Conservation (phyloP, 202 grass and related monocot species). For the Schoenoplectus triqueter region DNA sequence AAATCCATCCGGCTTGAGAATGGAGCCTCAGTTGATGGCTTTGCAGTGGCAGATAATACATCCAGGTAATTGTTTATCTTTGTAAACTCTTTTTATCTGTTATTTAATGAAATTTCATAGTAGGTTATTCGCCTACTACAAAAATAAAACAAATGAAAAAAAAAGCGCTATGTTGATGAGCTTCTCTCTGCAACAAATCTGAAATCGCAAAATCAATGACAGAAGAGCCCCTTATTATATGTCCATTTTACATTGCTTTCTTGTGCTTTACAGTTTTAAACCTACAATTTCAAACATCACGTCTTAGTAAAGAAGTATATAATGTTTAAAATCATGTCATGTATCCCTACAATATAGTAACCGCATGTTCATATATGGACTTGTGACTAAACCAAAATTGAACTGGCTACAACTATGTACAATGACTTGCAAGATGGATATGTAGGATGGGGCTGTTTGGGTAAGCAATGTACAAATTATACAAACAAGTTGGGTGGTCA, state of each 20-base stretch:
- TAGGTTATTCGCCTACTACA: background rate
- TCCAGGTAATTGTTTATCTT: background rate
- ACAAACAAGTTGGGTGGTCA: background rate
- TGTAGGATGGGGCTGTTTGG: too few relatives aligned
- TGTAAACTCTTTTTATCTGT: too few relatives aligned
- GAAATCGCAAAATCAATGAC: background rate
- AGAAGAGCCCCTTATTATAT: background rate
- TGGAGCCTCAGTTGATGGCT: background rate
- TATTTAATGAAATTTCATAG: too few relatives aligned
- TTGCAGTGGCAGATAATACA: background rate
- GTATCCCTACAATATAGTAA: background rate
- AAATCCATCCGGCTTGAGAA: background rate
- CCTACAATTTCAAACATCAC: constrained; percentile 17
- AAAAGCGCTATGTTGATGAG: background rate
- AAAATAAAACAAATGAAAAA: background rate
- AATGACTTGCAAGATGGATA: background rate
- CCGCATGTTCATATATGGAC: background rate
- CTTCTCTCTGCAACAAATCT: background rate
- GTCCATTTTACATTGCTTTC: background rate
- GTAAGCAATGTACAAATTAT: background rate
- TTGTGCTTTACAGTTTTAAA: background rate
- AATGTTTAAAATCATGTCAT: background rate
- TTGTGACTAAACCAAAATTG: background rate
- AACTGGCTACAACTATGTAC: background rate
- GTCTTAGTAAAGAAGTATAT: background rate